Evolutionary conservation across 169 alveolate genomes (phyloP).

Genomic region (Plasmodium blacklocki): DNA sequence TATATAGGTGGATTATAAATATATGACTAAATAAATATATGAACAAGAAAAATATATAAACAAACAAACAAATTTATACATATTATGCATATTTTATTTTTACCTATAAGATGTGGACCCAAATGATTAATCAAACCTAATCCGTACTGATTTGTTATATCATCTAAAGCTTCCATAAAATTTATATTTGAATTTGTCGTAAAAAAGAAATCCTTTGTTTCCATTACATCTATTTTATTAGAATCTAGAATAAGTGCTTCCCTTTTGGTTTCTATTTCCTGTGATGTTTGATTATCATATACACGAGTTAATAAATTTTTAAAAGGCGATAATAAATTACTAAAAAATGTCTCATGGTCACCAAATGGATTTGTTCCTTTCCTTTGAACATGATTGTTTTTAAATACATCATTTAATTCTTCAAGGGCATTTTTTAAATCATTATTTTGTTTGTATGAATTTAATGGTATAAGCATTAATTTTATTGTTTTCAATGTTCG

Average conservation of each 20-base stretch:
- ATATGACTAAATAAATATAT: no score
- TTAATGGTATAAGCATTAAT: constrained; percentile 10
- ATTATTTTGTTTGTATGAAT: constrained; percentile 4
- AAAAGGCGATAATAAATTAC: no score
- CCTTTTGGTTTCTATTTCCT: background rate
- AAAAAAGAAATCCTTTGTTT: constrained; percentile 19
- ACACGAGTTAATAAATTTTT: no score
- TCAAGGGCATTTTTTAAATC: constrained; percentile 9
- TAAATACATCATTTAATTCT: constrained; percentile 8
- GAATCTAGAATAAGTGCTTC: no score
- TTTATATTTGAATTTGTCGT: background rate
- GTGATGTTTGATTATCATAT: no score
- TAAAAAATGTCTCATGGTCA: background rate
- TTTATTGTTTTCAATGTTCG: constrained; percentile 15
- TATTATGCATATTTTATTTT: background rate
- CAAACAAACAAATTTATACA: no score
- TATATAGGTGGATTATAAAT: no score
- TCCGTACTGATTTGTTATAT: constrained; percentile 11
- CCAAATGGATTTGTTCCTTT: background rate
- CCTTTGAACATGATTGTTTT: background rate
- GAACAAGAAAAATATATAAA: no score
- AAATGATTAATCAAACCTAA: constrained; percentile 1
- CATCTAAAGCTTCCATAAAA: constrained; percentile 8
- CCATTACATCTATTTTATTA: background rate
- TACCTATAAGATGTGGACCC: constrained; percentile 28